Evolutionary conservation across 805 yeast species (phyloP).

Genomic region (Wickerhamiella dianesei): DNA sequence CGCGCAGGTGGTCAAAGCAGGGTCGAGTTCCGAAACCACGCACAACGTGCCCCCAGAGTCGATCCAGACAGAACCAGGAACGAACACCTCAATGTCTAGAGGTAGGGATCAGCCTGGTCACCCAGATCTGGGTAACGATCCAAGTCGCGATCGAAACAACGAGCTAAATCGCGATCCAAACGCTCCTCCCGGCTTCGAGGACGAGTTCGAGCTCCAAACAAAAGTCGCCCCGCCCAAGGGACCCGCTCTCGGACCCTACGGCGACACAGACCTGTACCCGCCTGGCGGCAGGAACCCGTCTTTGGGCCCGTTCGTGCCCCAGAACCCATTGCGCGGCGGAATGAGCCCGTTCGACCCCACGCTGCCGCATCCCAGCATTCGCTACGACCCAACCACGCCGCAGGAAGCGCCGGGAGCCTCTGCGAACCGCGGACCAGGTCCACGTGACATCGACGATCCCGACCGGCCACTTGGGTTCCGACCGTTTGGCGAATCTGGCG

Average conservation of each 20-base stretch:
- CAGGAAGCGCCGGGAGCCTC: too few species aligned
- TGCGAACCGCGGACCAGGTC: too few species aligned
- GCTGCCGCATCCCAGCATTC: conserved; percentile 8
- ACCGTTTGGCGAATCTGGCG: too few species aligned
- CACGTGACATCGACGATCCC: too few species aligned
- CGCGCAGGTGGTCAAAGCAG: not conserved
- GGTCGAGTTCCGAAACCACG: not conserved
- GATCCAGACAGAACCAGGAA: too few species aligned
- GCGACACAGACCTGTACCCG: conserved; percentile 28
- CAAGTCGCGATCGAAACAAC: too few species aligned
- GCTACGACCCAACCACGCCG: conserved; percentile 33
- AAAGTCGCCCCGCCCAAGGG: not conserved
- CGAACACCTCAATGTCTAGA: too few species aligned
- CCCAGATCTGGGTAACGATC: too few species aligned
- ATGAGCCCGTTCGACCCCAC: conserved; percentile 22
- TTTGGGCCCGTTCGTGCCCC: conserved; percentile 22
- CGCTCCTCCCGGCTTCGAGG: conserved; percentile 33
- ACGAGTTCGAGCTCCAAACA: conserved; percentile 25
- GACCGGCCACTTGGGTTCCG: too few species aligned
- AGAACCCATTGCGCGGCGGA: conserved; percentile 21
- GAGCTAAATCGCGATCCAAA: too few species aligned
- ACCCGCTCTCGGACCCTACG: conserved; percentile 22
- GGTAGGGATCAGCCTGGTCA: too few species aligned
- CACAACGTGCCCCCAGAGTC: not conserved
- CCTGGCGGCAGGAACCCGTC: conserved; percentile 24